These are phyloP conservation scores for Sarocladium brachiariae DNA, from an alignment of 2,329 filamentous ascomycete species.

Conservation along the genomic window DNA sequence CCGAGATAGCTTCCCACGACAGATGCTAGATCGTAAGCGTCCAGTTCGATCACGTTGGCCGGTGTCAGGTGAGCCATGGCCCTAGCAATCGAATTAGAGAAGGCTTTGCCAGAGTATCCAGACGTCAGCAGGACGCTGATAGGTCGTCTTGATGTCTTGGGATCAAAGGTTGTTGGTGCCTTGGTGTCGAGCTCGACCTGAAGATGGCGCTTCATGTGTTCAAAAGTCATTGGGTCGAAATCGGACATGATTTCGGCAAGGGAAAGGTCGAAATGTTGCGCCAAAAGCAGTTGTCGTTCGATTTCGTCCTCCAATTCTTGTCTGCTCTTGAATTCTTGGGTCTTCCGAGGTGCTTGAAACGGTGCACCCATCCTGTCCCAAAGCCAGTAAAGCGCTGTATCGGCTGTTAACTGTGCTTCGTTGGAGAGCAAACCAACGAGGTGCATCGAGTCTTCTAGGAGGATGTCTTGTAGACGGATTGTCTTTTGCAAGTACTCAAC, in stretches of 20 bases:
- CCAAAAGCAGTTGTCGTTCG: slow-evolving; percentile 19
- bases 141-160: slow-evolving; percentile 28
- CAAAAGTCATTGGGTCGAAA: slow-evolving; percentile 17
- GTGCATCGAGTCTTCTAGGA: neutral
- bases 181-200: slow-evolving; percentile 23
- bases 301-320: neutral
- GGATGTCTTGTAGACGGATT: neutral
- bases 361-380: slow-evolving; percentile 21
- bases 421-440: neutral
- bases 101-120: slow-evolving; percentile 30
- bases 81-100: slow-evolving; percentile 47
- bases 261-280: slow-evolving; percentile 25
- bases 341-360: neutral
- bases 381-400: slow-evolving; percentile 32
- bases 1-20: slow-evolving; percentile 65
- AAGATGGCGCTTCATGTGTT: slow-evolving; percentile 26
- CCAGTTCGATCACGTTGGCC: slow-evolving; percentile 62
- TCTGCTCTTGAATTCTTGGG: neutral
- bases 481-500: neutral
- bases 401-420: slow-evolving; percentile 17
- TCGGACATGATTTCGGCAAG: slow-evolving; percentile 28
- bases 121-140: slow-evolving; percentile 31
- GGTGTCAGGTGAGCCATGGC: slow-evolving; percentile 53
- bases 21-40: slow-evolving; percentile 63
- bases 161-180: slow-evolving; percentile 23